Conservation (phyloP, 2,329 filamentous ascomycete species). For the Neonectria faginata region DNA sequence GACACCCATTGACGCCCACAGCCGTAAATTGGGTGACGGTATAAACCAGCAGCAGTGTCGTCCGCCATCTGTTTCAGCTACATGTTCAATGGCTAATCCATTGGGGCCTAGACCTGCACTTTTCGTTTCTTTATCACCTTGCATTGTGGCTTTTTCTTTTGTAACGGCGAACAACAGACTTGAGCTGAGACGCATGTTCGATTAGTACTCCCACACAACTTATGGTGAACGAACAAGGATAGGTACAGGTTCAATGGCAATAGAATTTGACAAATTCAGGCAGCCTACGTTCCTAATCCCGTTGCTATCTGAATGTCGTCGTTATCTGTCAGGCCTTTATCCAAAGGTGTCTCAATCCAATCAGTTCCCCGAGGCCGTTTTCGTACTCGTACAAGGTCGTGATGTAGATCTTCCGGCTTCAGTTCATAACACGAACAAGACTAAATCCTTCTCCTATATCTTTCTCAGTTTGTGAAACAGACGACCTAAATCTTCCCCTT, state of each 20-base stretch:
- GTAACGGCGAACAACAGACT: not conserved
- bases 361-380: not conserved
- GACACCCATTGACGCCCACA: not conserved
- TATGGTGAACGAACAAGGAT: not conserved
- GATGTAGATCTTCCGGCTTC: no score
- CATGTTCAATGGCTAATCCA: not conserved
- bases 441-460: not conserved
- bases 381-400: not conserved
- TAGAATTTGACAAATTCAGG: not conserved
- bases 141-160: not conserved
- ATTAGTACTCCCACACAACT: not conserved
- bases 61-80: not conserved
- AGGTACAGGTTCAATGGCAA: not conserved
- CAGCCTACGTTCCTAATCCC: not conserved
- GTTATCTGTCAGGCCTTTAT: not conserved
- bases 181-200: not conserved
- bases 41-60: no score
- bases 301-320: not conserved
- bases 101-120: not conserved
- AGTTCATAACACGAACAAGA: no score
- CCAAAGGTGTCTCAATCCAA: not conserved
- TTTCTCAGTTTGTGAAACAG: no score
- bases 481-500: constrained; percentile 51
- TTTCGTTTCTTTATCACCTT: not conserved
- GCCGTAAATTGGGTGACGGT: not conserved